Base-by-base conservation (phyloP, 1,284 basidiomycete genomes). In the Ganoderma boninense region DNA sequence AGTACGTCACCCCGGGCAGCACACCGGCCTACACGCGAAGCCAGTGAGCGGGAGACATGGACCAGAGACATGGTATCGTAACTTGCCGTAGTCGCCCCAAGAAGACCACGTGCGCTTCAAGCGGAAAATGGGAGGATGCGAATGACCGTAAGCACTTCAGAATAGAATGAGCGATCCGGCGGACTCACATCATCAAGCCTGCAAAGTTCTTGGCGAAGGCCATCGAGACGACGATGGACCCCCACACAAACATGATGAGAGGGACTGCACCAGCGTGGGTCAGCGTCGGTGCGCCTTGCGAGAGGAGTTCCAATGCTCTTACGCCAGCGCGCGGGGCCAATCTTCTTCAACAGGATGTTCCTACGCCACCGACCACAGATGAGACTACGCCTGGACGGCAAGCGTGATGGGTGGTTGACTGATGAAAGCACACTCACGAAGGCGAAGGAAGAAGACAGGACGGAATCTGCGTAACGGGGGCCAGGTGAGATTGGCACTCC, bases 1-100 rank as follows among this genome's bases (percentile, higher is more conserved):
- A 90, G 86, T 65, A 92, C 80, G 73, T 82, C 83, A 69, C 84
- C 78, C 43, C 90, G 84, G 43, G 89, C 87, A 74, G 90, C 89
- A 78, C 89, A 88, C 73, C 77, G n/a, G 49, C 26, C 49, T 54
- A 14, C 16, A 68, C 81, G 84, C 0, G 86, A 87, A 8, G 88
- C 3, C 10, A 42, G 38, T 81, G 73, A 54, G 49, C 88, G 89
- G 80, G 11, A 87, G 83, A 38, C 16, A 10, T 44, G 16, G 32
- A 35, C 13, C 26, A 42, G 38, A 40, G 38, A 23, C 4, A 23
- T 5, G 29, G 13, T 3, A 23, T 4, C 3, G 23, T 18, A 16
- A 11, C 64, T 4, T 11, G 64, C 69, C 62, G 67, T 66, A 7
- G 69, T 42, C 26, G 42, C 40, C 2, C 69, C 69, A 3, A 67